Evolutionary conservation across 805 yeast species (phyloP).

Genomic region (Starmerella bacillaris): DNA sequence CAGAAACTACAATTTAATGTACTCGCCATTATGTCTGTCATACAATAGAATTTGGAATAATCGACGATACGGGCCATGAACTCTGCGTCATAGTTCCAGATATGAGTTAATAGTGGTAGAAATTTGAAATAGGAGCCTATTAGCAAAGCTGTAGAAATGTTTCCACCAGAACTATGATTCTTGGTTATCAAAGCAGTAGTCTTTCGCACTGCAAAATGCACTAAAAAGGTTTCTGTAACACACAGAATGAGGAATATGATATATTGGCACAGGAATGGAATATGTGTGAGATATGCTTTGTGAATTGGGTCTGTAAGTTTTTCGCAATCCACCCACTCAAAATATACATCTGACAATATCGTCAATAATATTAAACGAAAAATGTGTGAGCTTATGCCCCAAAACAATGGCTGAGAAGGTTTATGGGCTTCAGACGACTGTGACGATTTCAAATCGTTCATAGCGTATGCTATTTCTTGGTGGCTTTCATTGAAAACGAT

Average conservation of each 20-base stretch:
- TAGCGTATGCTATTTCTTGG: slow-evolving; percentile 3
- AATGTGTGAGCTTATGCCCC: neutral
- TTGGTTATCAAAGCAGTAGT: slow-evolving; percentile 22
- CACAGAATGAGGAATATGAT: slow-evolving; percentile 24
- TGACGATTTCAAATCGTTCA: neutral
- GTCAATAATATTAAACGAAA: slow-evolving; percentile 32
- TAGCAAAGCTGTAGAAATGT: slow-evolving; percentile 48
- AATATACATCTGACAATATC: slow-evolving; percentile 68
- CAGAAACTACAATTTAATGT: slow-evolving; percentile 25
- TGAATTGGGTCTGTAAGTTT: slow-evolving; percentile 25
- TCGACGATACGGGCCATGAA: slow-evolving; percentile 43
- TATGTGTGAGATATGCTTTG: slow-evolving; percentile 16
- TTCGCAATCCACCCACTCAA: slow-evolving; percentile 85
- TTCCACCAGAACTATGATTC: slow-evolving; percentile 25
- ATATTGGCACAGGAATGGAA: slow-evolving; percentile 25
- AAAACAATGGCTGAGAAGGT: neutral
- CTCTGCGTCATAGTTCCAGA: slow-evolving; percentile 90
- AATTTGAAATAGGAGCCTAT: slow-evolving; percentile 65
- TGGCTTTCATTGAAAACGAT: slow-evolving; percentile 28
- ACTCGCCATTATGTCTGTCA: slow-evolving; percentile 45
- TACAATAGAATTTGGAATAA: slow-evolving; percentile 40
- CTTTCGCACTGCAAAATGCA: slow-evolving; percentile 24
- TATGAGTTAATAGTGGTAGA: slow-evolving; percentile 80
- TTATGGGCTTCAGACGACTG: neutral
- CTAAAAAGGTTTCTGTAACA: slow-evolving; percentile 21